Evolutionary conservation across 192 early-diverging fungal genomes (phyloP).

Genomic region (Linnemannia zychae): DNA sequence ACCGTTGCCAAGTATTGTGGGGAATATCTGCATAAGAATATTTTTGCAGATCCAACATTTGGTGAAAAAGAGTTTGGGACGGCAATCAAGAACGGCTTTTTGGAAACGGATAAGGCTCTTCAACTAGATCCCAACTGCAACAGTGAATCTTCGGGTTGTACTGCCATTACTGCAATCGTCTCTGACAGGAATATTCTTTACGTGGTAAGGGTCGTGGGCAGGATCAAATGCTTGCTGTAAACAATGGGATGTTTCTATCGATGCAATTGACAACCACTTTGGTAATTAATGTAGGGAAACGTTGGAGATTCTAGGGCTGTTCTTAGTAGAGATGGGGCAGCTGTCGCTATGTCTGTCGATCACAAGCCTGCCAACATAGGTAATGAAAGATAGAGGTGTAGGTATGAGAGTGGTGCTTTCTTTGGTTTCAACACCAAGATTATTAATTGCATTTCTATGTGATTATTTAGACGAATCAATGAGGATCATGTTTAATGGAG

Average conservation of each 20-base stretch:
- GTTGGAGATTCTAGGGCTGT: conserved; percentile 97
- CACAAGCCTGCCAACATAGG: conserved; percentile 93
- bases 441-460: not conserved
- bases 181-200: conserved; percentile 85
- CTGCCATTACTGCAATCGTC: conserved; percentile 88
- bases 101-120: conserved; percentile 84
- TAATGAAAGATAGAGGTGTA: not conserved
- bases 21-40: conserved; percentile 77
- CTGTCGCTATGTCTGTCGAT: conserved; percentile 86
- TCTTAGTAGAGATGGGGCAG: conserved; percentile 80
- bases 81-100: conserved; percentile 89
- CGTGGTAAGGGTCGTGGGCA: conserved; percentile 63
- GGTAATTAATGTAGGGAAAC: conserved; percentile 70
- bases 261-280: not conserved
- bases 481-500: conserved; percentile 91
- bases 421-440: not conserved
- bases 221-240: not conserved
- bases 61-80: conserved; percentile 72
- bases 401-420: not conserved
- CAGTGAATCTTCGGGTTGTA: conserved; percentile 95
- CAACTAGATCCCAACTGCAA: conserved; percentile 79
- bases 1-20: conserved; percentile 92
- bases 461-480: conserved; percentile 71
- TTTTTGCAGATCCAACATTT: conserved; percentile 76
- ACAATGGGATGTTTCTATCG: not conserved